Base-by-base conservation (phyloP, 805 yeast species). In the Candida vaughaniae region DNA sequence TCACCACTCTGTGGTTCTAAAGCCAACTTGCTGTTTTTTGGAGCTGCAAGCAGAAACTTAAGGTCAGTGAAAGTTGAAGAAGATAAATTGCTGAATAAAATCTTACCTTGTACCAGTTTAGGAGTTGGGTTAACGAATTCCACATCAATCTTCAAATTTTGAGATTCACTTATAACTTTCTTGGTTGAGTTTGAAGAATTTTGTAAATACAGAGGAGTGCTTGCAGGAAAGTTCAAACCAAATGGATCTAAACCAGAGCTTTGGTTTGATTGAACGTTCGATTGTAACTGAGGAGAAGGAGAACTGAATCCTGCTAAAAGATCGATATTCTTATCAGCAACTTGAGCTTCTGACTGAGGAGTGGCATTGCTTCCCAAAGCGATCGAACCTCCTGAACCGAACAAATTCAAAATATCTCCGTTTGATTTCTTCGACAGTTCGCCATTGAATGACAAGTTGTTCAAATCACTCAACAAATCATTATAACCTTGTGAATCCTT, bases 401-500 rank as follows among this genome's bases (percentile, higher is more conserved):
- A 68, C 23, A 66, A 55, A 50, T 67, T 52, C 10, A 63, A 58
- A 41, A 59, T 58, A 40, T 56, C 58, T 34, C 55, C 49, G 25
- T 37, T 45, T 11, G 41, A 25, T 14, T 44, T 40, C 33, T 36
- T 43, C 33, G 36, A 17, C 31, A 30, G 35, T 8, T 36, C 35
- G 18, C 69, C 61, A 34, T 69, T 62, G 43, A 83, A 75, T 2
- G 86, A 74, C 41, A 85, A 69, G 32, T 81, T 74, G 20, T 81
- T 73, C 48, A 85, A 65, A 46, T 82, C 93, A 34, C 85, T 80
- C 42, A 89, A 68, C 45, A 90, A 69, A 56, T 89, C 96, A 36
- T 78, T 77, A 35, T 62, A 82, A 49, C 72, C 56, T 57, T 63
- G 54, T 53, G 66, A 55, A 63, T 66, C 52, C 51, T 46, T 33